These are phyloP conservation scores for Ochromonas danica DNA, from an alignment of 108 stramenopile genomes.

Conservation along the genomic window DNA sequence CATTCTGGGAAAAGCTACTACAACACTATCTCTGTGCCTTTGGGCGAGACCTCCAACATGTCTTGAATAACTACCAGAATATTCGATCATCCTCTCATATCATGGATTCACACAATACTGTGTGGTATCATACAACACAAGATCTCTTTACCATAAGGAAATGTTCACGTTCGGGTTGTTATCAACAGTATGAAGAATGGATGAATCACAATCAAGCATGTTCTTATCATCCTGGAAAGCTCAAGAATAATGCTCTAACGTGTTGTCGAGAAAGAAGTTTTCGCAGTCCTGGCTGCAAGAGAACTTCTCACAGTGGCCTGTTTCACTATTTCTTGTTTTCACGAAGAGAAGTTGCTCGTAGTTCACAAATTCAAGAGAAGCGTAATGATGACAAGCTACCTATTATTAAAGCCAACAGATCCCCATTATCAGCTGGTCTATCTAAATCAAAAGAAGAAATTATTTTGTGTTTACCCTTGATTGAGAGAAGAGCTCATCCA, in stretches of 20 bases:
- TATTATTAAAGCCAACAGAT: no score
- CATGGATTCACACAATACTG: no score
- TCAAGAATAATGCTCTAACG: neutral
- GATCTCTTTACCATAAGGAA: neutral
- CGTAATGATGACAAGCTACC: no score
- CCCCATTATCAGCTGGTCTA: no score
- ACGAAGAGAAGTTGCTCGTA: no score
- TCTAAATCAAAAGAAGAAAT: no score
- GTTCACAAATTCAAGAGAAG: no score
- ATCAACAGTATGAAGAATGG: neutral
- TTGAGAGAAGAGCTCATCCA: no score
- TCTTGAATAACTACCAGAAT: conserved; percentile 56
- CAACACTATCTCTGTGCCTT: conserved; percentile 48
- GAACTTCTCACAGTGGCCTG: neutral
- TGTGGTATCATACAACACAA: neutral
- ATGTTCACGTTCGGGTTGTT: neutral
- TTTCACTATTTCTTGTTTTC: neutral
- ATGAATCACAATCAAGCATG: neutral
- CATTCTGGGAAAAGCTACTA: no score
- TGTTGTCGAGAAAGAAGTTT: conserved; percentile 1
- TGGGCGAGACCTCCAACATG: conserved; percentile 44
- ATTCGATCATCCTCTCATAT: conserved; percentile 41
- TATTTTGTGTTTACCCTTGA: no score
- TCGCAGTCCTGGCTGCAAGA: conserved; percentile 28
- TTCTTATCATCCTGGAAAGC: neutral